Conservation (phyloP, 805 yeast genomes). For the Scheffersomyces lignosus region DNA sequence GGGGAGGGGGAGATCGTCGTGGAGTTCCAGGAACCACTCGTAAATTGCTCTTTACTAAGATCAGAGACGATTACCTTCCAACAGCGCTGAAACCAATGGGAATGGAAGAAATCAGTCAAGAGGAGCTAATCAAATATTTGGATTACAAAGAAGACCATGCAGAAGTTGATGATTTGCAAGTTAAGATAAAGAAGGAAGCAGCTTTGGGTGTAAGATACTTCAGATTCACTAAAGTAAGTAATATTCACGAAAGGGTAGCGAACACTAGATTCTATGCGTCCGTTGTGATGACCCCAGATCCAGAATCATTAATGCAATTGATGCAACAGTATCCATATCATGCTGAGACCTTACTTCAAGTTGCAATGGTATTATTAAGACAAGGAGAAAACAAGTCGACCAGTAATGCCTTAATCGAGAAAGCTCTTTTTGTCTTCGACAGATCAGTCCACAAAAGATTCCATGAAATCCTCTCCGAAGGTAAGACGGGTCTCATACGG, state of each 20-base stretch:
- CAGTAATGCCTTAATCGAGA: slow-evolving; percentile 72
- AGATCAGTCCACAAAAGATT: slow-evolving; percentile 65
- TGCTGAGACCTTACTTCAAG: slow-evolving; percentile 75
- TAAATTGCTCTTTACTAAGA: slow-evolving; percentile 65
- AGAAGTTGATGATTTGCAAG: slow-evolving; percentile 24
- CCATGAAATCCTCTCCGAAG: slow-evolving; percentile 40
- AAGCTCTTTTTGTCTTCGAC: slow-evolving; percentile 78
- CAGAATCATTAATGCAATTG: slow-evolving; percentile 62
- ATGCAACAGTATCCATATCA: slow-evolving; percentile 70
- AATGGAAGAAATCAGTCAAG: slow-evolving; percentile 53
- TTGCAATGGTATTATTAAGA: slow-evolving; percentile 68
- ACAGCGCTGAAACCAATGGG: slow-evolving; percentile 57
- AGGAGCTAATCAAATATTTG: slow-evolving; percentile 36
- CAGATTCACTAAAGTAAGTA: slow-evolving; percentile 45
- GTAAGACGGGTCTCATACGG: slow-evolving; percentile 59
- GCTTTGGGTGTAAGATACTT: slow-evolving; percentile 54
- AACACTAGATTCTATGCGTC: slow-evolving; percentile 59
- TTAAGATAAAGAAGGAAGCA: slow-evolving; percentile 31
- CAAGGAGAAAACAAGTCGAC: slow-evolving; percentile 72
- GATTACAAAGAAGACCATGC: slow-evolving; percentile 36
- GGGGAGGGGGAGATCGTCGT: slow-evolving; percentile 81
- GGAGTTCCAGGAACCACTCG: slow-evolving; percentile 73
- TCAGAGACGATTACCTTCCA: slow-evolving; percentile 82
- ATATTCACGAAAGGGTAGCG: slow-evolving; percentile 34
- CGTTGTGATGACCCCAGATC: slow-evolving; percentile 74